Conservation (phyloP, 2,329 filamentous ascomycete species). For the Exophiala lecanii-corni region DNA sequence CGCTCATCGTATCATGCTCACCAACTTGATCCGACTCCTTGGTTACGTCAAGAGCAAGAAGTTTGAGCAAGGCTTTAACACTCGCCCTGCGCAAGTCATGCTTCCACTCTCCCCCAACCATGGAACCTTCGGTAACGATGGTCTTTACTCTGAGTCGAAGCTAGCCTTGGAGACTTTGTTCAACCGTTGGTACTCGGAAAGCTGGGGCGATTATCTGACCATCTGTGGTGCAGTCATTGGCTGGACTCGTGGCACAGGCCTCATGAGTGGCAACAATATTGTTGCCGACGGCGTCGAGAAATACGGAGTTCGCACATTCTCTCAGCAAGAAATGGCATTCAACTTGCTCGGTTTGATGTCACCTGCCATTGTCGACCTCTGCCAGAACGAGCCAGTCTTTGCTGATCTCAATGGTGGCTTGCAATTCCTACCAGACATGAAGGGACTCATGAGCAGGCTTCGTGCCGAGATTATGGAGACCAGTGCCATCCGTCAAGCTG, state of each 20-base stretch:
- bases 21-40: slow-evolving; percentile 87
- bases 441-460: slow-evolving; percentile 87
- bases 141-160: slow-evolving; percentile 97
- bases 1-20: slow-evolving; percentile 98
- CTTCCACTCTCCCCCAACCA: slow-evolving; percentile 96
- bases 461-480: slow-evolving; percentile 94
- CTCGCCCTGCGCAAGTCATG: slow-evolving; percentile 92
- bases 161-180: slow-evolving; percentile 94
- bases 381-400: slow-evolving; percentile 91
- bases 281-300: slow-evolving; percentile 96
- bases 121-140: slow-evolving; percentile 95
- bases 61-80: slow-evolving; percentile 80
- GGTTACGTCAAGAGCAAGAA: slow-evolving; percentile 91
- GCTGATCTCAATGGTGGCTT: slow-evolving; percentile 96
- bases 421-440: slow-evolving; percentile 94
- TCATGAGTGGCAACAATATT: slow-evolving; percentile 97
- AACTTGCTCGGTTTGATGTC: slow-evolving; percentile 96
- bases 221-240: slow-evolving; percentile 98
- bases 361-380: slow-evolving; percentile 86
- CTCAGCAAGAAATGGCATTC: slow-evolving; percentile 99
- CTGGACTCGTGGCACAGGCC: slow-evolving; percentile 95
- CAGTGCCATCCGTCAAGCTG: slow-evolving; percentile 85
- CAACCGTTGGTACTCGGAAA: slow-evolving; percentile 97
- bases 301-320: slow-evolving; percentile 96
- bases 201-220: slow-evolving; percentile 94